phyloP scores from a whole-genome alignment of 192 early-diverging fungal species.

The Dissophora ornata region DNA sequence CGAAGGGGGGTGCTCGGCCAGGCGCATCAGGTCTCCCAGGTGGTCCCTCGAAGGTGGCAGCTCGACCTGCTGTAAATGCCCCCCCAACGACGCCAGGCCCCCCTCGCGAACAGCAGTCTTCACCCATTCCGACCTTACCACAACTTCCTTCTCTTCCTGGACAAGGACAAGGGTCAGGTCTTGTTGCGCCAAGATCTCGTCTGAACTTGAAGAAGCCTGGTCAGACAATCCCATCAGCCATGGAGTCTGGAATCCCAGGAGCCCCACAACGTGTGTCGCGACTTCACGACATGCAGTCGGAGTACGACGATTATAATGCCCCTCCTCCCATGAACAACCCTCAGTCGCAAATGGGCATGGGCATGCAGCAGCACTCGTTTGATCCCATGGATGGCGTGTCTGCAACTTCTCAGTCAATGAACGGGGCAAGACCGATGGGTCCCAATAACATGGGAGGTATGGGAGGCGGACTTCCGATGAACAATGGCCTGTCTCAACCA shows the following conservation, averaged over 20 bases:
- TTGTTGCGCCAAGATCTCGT: slow-evolving; percentile 44
- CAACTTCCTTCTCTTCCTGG: slow-evolving; percentile 48
- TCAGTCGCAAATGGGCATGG: slow-evolving; percentile 2
- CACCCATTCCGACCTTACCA: slow-evolving; percentile 31
- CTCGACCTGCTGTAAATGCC: slow-evolving; percentile 17
- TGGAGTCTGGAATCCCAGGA: slow-evolving; percentile 24
- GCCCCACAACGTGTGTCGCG: slow-evolving; percentile 34
- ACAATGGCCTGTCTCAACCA: slow-evolving; percentile 10
- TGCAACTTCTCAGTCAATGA: slow-evolving; percentile 16
- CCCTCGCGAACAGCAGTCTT: slow-evolving; percentile 23
- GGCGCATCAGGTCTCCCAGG: slow-evolving; percentile 28
- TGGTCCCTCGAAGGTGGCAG: slow-evolving; percentile 20
- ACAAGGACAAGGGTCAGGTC: slow-evolving; percentile 28
- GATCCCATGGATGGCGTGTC: slow-evolving; percentile 55
- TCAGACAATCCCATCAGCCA: slow-evolving; percentile 23
- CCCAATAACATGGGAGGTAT: slow-evolving; percentile 54
- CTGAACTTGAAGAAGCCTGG: slow-evolving; percentile 52
- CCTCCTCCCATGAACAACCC: background rate
- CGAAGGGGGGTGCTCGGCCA: slow-evolving; percentile 27
- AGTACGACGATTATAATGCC: slow-evolving; percentile 16
- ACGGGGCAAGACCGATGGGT: slow-evolving; percentile 32
- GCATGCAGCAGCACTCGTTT: slow-evolving; percentile 36
- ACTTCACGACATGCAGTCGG: slow-evolving; percentile 40
- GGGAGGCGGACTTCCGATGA: slow-evolving; percentile 16
- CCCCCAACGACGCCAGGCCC: slow-evolving; percentile 36